phyloP scores from a whole-genome alignment of 169 alveolate genomes.

The Plasmodium ovale region DNA sequence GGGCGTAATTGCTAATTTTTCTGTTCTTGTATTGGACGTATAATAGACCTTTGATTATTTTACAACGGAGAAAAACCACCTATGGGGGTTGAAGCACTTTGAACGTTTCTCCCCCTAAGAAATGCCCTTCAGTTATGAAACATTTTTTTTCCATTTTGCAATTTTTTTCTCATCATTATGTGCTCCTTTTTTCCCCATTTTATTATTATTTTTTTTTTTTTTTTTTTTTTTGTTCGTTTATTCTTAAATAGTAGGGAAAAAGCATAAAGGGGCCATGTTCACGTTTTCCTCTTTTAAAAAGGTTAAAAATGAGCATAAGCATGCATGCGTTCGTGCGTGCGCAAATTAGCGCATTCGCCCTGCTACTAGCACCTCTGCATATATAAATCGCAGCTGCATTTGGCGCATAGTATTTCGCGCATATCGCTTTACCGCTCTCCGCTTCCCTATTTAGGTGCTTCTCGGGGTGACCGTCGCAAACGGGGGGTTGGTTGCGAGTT shows the following conservation, averaged over 20 bases:
- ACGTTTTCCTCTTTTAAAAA: constrained; percentile 68
- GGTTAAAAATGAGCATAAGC: constrained; percentile 29
- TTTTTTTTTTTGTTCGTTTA: background rate
- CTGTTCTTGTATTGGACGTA: too few species aligned
- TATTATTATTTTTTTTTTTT: background rate
- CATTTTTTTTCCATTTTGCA: background rate
- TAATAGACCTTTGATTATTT: too few species aligned
- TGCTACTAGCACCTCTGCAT: too few species aligned
- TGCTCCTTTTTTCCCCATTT: too few species aligned
- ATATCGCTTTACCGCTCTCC: background rate
- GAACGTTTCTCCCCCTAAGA: too few species aligned
- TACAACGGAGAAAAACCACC: too few species aligned
- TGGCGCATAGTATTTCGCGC: constrained; percentile 1
- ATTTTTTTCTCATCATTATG: background rate
- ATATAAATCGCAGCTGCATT: too few species aligned
- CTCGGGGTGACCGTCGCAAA: constrained; percentile 76
- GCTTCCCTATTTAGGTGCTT: constrained; percentile 25
- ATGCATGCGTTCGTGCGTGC: constrained; percentile 4
- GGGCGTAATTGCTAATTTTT: too few species aligned
- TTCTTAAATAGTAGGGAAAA: background rate
- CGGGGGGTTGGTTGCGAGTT: constrained; percentile 42
- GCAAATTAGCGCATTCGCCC: too few species aligned
- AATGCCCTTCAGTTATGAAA: too few species aligned
- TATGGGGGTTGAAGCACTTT: too few species aligned
- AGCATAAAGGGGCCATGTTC: constrained; percentile 42